Percentiles rank a stretch among this genome's conserved stretches.
phyloP scores from a whole-genome alignment of 2,329 filamentous ascomycete species.

The Colletotrichum acutatum region DNA sequence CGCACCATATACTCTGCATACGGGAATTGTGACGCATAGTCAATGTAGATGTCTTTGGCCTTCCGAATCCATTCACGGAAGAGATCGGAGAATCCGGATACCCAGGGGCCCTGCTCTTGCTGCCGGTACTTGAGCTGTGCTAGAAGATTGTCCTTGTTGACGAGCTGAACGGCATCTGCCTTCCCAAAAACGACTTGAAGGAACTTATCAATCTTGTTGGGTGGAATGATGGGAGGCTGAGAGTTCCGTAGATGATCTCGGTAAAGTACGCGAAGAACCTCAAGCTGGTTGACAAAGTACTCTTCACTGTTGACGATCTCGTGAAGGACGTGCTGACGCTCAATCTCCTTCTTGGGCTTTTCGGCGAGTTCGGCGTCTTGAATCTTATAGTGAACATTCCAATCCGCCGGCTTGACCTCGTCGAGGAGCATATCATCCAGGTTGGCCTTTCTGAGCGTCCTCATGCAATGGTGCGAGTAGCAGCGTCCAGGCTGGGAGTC shows the following conservation, averaged over 20 bases:
- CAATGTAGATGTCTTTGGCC: conserved; percentile 87
- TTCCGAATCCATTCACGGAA: conserved; percentile 99
- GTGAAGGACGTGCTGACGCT: conserved; percentile 93
- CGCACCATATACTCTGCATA: conserved; percentile 85
- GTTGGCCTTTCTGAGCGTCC: conserved; percentile 95
- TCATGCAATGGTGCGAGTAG: conserved; percentile 93
- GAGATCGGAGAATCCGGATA: conserved; percentile 93
- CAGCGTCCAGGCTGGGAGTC: conserved; percentile 77
- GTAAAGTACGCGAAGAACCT: conserved; percentile 87
- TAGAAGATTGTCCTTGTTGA: conserved; percentile 92
- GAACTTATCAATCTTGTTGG: conserved; percentile 83
- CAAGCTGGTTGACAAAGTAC: conserved; percentile 87
- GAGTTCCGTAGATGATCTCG: conserved; percentile 79
- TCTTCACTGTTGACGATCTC: conserved; percentile 96
- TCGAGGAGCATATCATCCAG: conserved; percentile 78
- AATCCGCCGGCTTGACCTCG: conserved; percentile 80
- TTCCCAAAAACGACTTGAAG: conserved; percentile 89
- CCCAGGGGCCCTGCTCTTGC: conserved; percentile 95
- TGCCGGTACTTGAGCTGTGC: conserved; percentile 97
- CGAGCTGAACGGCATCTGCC: conserved; percentile 85
- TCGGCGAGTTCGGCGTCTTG: conserved; percentile 79
- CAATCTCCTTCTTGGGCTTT: conserved; percentile 85
- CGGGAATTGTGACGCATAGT: conserved; percentile 90
- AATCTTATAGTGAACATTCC: conserved; percentile 89
- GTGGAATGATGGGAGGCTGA: conserved; percentile 83